Conservation (phyloP, 2,329 filamentous ascomycete genomes). For the Aureobasidium sp. region DNA sequence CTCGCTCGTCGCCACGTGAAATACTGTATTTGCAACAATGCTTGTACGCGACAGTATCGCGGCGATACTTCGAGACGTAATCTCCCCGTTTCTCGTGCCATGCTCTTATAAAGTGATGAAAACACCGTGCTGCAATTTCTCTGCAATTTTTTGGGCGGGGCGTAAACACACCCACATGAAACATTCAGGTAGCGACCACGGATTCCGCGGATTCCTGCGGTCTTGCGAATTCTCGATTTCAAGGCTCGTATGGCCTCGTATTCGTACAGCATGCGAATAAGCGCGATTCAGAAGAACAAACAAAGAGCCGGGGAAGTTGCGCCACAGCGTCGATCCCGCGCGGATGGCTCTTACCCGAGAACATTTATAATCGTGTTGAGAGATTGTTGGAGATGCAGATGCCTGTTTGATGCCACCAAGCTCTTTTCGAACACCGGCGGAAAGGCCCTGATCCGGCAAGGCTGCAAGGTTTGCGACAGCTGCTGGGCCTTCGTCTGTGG, state of each 20-base stretch:
- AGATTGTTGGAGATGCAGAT: neutral
- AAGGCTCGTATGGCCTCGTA: neutral
- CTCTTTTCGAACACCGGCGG: slow-evolving; percentile 2
- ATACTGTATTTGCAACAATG: neutral
- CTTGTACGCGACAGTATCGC: neutral
- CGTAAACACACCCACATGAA: neutral
- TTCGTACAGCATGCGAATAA: neutral
- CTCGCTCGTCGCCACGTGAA: neutral
- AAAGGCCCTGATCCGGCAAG: neutral
- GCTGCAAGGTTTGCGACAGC: neutral
- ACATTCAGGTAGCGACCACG: neutral
- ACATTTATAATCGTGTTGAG: neutral
- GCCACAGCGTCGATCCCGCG: neutral
- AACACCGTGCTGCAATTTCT: neutral
- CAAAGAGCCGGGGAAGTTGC: neutral
- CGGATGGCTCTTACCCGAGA: neutral
- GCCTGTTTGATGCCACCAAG: neutral
- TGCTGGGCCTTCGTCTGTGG: slow-evolving; percentile 6
- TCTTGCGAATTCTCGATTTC: too few species aligned
- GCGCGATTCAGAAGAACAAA: neutral
- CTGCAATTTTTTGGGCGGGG: neutral
- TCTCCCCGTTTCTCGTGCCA: neutral
- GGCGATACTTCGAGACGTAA: neutral
- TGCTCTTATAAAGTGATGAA: neutral
- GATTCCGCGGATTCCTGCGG: neutral